Conservation (phyloP, 306 rosid genomes). For the Hippophae gyantsensis region DNA sequence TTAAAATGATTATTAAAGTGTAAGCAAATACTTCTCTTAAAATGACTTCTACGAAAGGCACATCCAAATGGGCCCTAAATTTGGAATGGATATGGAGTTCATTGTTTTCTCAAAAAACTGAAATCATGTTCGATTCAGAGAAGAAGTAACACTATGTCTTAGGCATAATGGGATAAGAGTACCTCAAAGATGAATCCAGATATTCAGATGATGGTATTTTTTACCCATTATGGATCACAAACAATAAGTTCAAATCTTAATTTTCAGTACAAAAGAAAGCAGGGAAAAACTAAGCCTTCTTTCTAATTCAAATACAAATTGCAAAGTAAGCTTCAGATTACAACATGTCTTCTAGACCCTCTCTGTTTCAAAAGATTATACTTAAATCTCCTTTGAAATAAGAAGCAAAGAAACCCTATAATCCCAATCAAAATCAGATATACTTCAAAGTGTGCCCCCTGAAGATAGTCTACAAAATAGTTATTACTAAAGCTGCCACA, state of each 20-base stretch:
- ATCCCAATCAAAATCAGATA: slow-evolving; percentile 36
- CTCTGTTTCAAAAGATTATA: slow-evolving; percentile 36
- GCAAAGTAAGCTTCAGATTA: slow-evolving; percentile 20
- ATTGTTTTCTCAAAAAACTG: no score
- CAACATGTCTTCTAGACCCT: slow-evolving; percentile 39
- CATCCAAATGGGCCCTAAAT: no score
- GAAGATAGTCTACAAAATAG: slow-evolving; percentile 32
- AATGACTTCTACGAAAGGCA: no score
- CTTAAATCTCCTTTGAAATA: slow-evolving; percentile 46
- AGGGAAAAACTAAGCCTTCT: not conserved
- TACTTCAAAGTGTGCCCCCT: slow-evolving; percentile 43
- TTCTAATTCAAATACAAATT: slow-evolving; percentile 18
- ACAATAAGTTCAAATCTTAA: not conserved
- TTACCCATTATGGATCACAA: not conserved
- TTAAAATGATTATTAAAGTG: no score
- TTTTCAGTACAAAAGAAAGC: not conserved
- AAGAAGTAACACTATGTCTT: no score
- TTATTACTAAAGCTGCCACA: slow-evolving; percentile 30
- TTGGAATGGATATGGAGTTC: no score
- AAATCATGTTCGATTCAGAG: no score
- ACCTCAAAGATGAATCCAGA: no score
- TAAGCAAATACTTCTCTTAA: no score
- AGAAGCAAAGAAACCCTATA: slow-evolving; percentile 48
- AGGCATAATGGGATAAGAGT: no score
- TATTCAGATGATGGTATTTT: no score